Percentiles rank a stretch among this genome's conserved stretches.
Conservation (phyloP, 2,329 filamentous ascomycete genomes). For the Metarhizium rileyi region DNA sequence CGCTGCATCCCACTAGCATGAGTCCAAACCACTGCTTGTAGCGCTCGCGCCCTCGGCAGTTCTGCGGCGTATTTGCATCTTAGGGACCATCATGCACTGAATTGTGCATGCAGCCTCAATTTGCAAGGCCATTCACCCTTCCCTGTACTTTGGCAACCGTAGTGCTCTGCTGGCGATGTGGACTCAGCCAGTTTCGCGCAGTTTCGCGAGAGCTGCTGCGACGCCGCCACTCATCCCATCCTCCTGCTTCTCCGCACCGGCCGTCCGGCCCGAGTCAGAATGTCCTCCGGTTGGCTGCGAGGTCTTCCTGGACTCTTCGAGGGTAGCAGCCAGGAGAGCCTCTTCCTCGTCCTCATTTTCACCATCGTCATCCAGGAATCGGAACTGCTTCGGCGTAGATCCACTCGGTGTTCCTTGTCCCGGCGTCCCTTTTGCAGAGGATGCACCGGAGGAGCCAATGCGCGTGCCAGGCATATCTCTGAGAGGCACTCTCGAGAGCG, state of each 20-base stretch:
- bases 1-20: neutral
- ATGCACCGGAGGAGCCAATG: conserved; percentile 4
- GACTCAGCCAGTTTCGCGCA: conserved; percentile 33
- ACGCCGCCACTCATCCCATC: conserved; percentile 45
- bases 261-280: conserved; percentile 8
- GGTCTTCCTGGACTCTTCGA: conserved; percentile 35
- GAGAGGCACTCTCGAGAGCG: conserved; percentile 30
- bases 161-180: neutral
- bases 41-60: conserved; percentile 3
- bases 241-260: neutral
- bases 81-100: neutral
- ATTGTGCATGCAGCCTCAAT: neutral
- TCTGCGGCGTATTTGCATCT: conserved; percentile 3
- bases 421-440: conserved; percentile 3
- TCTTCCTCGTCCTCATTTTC: conserved; percentile 30
- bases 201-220: conserved; percentile 49
- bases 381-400: conserved; percentile 22
- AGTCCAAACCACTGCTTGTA: neutral
- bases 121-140: neutral
- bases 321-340: conserved; percentile 33
- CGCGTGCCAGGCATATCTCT: conserved; percentile 25
- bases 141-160: neutral
- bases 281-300: conserved; percentile 17
- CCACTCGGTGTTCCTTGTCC: neutral
- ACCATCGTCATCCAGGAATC: conserved; percentile 29